Evolutionary conservation across 2,329 filamentous ascomycete genomes (phyloP), one percentile per base, ranked within the genome.

Genomic region (Decorospora gaudefroyi): DNA sequence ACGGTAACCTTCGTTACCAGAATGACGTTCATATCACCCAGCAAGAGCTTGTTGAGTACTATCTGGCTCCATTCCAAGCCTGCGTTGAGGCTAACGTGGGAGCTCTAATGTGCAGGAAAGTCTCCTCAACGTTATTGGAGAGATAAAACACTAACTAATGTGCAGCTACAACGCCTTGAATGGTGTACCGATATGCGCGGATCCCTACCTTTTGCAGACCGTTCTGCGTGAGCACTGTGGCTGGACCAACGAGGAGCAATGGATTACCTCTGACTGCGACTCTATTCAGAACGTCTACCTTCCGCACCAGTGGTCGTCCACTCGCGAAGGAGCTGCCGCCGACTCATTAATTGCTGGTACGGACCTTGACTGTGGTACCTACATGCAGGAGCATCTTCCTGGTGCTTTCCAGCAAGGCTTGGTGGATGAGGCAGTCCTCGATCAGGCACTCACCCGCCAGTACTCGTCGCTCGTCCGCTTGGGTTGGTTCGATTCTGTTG

Each of bases 11-110:
- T 33, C 51, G 47, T 28, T 74, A 78, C 61, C 74, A 75, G 6
- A 84, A 81, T 46, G 75, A 86, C 59, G 77, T 81, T 3, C 70
- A 75, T 6, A 77, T 85, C 41, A 74, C 75, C 6, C 71, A 75
- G 35, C 84, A 87, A 53, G 85, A 88, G 49, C 70, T 88, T 4
- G 75, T 79, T 0, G 84, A 87, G 56, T 88, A 87, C 67, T 88
- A 86, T 59, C 74, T 86, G 13, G 82, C 81, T 0, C 78, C 83
- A 0, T 88, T 88, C 68, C 73, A 84, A 57, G 76, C 59, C 17
- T 75, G 74, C 49, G 72, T 73, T 1, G 71, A 74, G 36, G 70
- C 71, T 0, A 74, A 75, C 29, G 73, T 75, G n/a, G 73, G 72
- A n/a, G 59, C 60, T 9, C 68, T 76, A 75, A 63, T 87, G 84